Evolutionary conservation across 2,329 filamentous ascomycete species (phyloP).

Genomic region (Coleophoma crateriformis): DNA sequence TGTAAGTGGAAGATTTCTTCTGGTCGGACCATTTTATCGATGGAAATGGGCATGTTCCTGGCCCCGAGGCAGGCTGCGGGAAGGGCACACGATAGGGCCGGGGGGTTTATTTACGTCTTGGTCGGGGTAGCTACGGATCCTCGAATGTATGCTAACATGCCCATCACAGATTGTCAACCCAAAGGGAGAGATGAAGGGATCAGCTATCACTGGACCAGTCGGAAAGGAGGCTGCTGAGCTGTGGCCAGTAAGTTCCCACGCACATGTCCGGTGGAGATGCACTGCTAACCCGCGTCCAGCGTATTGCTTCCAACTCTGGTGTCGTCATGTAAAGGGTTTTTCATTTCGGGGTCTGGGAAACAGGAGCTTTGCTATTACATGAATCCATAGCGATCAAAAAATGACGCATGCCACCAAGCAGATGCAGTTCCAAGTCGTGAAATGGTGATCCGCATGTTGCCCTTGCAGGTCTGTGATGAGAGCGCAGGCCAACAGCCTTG

Average conservation of each 20-base stretch:
- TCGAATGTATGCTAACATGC: constrained; percentile 28
- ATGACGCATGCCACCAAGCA: constrained; percentile 6
- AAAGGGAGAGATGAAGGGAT: constrained; percentile 99
- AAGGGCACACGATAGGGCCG: not conserved
- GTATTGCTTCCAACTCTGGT: constrained; percentile 99
- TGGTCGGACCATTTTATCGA: not conserved
- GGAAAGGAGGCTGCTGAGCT: constrained; percentile 99
- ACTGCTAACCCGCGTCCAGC: constrained; percentile 42
- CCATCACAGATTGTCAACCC: constrained; percentile 87
- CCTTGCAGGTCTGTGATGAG: not conserved
- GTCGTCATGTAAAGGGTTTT: constrained; percentile 88
- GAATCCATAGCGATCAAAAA: constrained; percentile 11
- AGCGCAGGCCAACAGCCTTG: too few species aligned
- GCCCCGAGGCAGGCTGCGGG: not conserved
- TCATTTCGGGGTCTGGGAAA: constrained; percentile 22
- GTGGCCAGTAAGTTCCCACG: constrained; percentile 73
- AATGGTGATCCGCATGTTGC: not conserved
- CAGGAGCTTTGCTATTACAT: constrained; percentile 12
- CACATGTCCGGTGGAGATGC: constrained; percentile 25
- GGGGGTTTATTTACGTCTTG: not conserved
- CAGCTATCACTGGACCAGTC: constrained; percentile 96
- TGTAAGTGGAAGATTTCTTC: constrained; percentile 51
- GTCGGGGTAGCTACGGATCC: not conserved
- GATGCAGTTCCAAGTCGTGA: not conserved
- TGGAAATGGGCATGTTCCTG: not conserved